A percentile compares a stretch with the other conserved stretches of the same genome.
Evolutionary conservation across 2,329 filamentous ascomycete species (phyloP).

Genomic region (Byssoonygena ceratinophila): DNA sequence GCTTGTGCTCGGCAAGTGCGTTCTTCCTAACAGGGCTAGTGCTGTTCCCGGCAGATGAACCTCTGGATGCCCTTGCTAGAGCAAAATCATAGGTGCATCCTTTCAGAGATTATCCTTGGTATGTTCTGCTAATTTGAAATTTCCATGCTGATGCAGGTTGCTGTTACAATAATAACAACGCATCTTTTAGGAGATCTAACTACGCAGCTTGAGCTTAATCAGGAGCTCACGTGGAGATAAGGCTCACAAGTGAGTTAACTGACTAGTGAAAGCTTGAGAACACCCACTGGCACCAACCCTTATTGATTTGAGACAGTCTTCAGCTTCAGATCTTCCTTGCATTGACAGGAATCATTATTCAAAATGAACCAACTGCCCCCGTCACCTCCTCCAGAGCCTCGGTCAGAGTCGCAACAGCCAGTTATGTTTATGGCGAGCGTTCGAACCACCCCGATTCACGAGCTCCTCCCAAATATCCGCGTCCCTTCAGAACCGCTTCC

Average conservation of each 20-base stretch:
- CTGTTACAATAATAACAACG: not conserved
- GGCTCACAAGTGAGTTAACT: not conserved
- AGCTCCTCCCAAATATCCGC: slow-evolving; percentile 30
- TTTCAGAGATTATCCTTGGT: not conserved
- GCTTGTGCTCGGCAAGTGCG: slow-evolving; percentile 10
- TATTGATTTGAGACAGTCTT: not conserved
- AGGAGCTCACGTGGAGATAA: slow-evolving; percentile 6
- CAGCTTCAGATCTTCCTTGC: not conserved
- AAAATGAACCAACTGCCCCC: slow-evolving; percentile 26
- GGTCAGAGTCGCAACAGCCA: slow-evolving; percentile 15
- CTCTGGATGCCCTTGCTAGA: not conserved
- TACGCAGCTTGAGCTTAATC: not conserved
- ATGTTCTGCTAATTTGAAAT: too few relatives aligned
- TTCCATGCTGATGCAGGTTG: not conserved
- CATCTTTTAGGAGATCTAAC: not conserved
- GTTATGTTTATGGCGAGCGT: slow-evolving; percentile 29
- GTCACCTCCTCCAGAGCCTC: slow-evolving; percentile 29
- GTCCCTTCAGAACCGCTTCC: slow-evolving; percentile 29
- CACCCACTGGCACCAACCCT: not conserved
- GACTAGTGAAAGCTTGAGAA: not conserved
- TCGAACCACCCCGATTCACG: slow-evolving; percentile 33
- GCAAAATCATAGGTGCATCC: not conserved
- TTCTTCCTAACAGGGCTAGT: slow-evolving; percentile 6
- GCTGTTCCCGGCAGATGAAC: not conserved
- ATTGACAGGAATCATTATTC: not conserved